These are phyloP conservation scores for Neurospora sp. DNA, from an alignment of 495 filamentous ascomycete genomes.

Conservation along the genomic window DNA sequence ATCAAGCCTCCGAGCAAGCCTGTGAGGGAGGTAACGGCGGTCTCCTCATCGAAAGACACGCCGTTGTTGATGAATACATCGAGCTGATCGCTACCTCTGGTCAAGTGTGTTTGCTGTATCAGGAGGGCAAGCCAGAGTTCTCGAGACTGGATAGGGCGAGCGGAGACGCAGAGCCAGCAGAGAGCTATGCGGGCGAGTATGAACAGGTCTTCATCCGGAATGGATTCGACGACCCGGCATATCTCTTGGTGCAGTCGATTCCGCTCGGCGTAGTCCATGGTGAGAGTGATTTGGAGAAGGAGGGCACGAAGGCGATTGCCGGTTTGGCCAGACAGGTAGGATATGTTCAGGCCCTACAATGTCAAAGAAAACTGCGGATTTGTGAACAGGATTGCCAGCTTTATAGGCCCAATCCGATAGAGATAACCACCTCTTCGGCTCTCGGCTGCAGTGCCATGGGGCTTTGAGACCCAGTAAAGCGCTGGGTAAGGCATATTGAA, in stretches of 20 bases:
- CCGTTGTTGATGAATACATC: slow-evolving; percentile 3
- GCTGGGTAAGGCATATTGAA: neutral
- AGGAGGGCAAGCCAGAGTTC: slow-evolving; percentile 12
- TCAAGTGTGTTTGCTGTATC: slow-evolving; percentile 1
- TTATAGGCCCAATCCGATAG: neutral
- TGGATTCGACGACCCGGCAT: neutral
- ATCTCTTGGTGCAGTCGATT: slow-evolving; percentile 1
- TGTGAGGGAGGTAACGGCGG: neutral
- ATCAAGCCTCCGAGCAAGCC: slow-evolving; percentile 6
- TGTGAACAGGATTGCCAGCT: neutral
- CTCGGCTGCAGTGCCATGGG: neutral
- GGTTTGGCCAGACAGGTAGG: neutral
- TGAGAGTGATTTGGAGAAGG: too few relatives aligned
- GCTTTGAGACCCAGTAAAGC: neutral
- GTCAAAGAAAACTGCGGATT: neutral
- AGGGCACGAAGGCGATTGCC: neutral
- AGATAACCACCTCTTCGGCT: neutral
- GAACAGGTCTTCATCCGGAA: neutral
- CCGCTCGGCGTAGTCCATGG: slow-evolving; percentile 3
- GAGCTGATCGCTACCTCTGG: slow-evolving; percentile 7
- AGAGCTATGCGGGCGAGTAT: slow-evolving; percentile 7
- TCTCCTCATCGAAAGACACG: slow-evolving; percentile 1
- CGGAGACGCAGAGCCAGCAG: slow-evolving; percentile 15
- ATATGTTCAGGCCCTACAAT: neutral
- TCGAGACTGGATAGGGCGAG: slow-evolving; percentile 7